Evolutionary conservation across 116 monocot genomes (phyloP).

Genomic region (Dioscorea cayenensis): DNA sequence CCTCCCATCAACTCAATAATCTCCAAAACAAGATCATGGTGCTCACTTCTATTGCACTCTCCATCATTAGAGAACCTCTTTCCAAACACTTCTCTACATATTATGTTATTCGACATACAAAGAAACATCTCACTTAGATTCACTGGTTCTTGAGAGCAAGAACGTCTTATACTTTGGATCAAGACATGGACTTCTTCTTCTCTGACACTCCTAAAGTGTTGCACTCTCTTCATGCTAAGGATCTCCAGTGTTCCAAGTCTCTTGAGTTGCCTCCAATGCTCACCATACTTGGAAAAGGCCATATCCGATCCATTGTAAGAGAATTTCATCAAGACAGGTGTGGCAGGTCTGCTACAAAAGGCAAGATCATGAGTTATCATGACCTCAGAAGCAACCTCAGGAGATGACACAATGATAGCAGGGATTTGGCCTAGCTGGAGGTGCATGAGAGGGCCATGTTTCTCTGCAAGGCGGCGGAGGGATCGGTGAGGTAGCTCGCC

Average conservation of each 20-base stretch:
- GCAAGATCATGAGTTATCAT: conserved; percentile 2
- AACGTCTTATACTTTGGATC: not conserved
- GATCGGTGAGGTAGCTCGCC: not conserved
- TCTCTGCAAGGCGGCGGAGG: not conserved
- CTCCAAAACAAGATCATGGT: too few species aligned
- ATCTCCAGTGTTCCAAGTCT: not conserved
- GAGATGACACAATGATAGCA: conserved; percentile 4
- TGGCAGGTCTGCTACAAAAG: conserved; percentile 1
- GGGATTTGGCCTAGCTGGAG: not conserved
- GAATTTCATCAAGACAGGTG: not conserved
- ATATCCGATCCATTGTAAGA: not conserved
- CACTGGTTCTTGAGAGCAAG: too few species aligned
- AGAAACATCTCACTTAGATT: too few species aligned
- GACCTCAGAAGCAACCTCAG: not conserved
- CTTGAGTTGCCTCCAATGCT: not conserved
- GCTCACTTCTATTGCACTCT: too few species aligned
- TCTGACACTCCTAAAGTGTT: not conserved
- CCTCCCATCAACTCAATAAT: too few species aligned
- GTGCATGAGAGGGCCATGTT: conserved; percentile 3
- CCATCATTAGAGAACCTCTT: too few species aligned
- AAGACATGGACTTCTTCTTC: not conserved
- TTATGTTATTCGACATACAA: too few species aligned
- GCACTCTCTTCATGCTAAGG: not conserved
- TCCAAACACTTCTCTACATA: too few species aligned
- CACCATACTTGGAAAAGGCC: conserved; percentile 3